Evolutionary conservation across 257 asterid genomes (phyloP).

Genomic region (Fraxinus excelsior): DNA sequence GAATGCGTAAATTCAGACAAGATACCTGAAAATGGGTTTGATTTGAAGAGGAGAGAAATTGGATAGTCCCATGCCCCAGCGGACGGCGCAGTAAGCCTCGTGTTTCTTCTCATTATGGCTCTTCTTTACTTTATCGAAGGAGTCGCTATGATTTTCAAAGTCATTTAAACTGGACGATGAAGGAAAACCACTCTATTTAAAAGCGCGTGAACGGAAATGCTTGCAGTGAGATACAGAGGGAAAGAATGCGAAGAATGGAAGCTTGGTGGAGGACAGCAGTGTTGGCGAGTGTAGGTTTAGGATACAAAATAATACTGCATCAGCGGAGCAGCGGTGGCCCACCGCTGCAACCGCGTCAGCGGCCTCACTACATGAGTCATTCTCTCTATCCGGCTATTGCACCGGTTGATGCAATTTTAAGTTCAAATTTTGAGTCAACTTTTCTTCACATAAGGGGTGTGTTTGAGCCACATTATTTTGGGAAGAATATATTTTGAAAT

Average conservation of each 20-base stretch:
- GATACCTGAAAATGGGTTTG: slow-evolving; percentile 69
- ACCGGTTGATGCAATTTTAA: no score
- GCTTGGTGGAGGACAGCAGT: no score
- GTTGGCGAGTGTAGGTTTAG: no score
- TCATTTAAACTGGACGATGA: slow-evolving; percentile 32
- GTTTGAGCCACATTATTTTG: no score
- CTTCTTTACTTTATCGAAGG: slow-evolving; percentile 39
- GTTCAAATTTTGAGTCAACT: no score
- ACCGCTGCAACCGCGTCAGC: slow-evolving; percentile 55
- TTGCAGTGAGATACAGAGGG: slow-evolving; percentile 28
- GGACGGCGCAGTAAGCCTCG: slow-evolving; percentile 77
- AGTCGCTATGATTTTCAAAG: slow-evolving; percentile 24
- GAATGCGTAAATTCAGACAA: not conserved
- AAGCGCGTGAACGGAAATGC: slow-evolving; percentile 53
- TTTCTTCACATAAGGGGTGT: no score
- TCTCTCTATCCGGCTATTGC: not conserved
- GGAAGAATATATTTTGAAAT: no score
- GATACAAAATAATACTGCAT: slow-evolving; percentile 36
- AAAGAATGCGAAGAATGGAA: no score
- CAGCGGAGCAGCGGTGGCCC: slow-evolving; percentile 43
- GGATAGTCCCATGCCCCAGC: slow-evolving; percentile 87
- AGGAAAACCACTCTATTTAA: slow-evolving; percentile 19
- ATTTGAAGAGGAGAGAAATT: slow-evolving; percentile 69
- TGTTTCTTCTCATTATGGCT: slow-evolving; percentile 87
- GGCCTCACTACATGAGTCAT: slow-evolving; percentile 64